Conservation (phyloP, 768 basidiomycete species). For the Vararia minispora region DNA sequence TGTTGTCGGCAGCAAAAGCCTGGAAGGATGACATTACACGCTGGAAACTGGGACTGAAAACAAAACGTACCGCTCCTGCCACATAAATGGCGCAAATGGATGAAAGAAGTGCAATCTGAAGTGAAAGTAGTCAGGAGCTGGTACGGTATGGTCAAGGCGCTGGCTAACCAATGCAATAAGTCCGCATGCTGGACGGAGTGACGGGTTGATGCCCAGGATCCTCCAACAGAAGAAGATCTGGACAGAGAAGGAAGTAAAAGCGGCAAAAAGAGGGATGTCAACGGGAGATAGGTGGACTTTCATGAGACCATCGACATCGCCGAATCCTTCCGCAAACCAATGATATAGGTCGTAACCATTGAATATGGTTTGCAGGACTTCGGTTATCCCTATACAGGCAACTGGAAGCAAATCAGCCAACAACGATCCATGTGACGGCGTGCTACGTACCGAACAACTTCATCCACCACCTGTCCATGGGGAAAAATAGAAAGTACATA, state of each 20-base stretch:
- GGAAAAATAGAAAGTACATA: slow-evolving; percentile 8
- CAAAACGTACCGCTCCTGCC: neutral
- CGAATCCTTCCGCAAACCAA: slow-evolving; percentile 8
- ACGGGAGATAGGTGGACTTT: slow-evolving; percentile 1
- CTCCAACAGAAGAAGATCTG: slow-evolving; percentile 8
- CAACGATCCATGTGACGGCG: neutral
- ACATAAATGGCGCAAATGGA: slow-evolving; percentile 1
- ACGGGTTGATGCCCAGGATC: slow-evolving; percentile 6
- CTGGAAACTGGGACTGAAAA: neutral
- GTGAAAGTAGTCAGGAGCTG: neutral
- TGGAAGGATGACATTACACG: neutral
- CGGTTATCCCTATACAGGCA: slow-evolving; percentile 3
- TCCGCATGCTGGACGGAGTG: slow-evolving; percentile 2
- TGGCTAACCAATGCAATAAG: slow-evolving; percentile 1
- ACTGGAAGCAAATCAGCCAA: neutral
- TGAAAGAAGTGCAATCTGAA: neutral
- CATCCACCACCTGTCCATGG: slow-evolving; percentile 1
- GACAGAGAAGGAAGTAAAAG: slow-evolving; percentile 2
- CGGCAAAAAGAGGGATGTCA: slow-evolving; percentile 3
- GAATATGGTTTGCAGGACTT: slow-evolving; percentile 5
- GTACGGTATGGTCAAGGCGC: too few relatives aligned
- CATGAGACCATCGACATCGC: neutral
- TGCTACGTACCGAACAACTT: neutral
- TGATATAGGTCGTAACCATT: slow-evolving; percentile 6
- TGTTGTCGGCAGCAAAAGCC: neutral